Base-by-base conservation (phyloP, 352 stramenopile genomes). In the Pythium periplocum region DNA sequence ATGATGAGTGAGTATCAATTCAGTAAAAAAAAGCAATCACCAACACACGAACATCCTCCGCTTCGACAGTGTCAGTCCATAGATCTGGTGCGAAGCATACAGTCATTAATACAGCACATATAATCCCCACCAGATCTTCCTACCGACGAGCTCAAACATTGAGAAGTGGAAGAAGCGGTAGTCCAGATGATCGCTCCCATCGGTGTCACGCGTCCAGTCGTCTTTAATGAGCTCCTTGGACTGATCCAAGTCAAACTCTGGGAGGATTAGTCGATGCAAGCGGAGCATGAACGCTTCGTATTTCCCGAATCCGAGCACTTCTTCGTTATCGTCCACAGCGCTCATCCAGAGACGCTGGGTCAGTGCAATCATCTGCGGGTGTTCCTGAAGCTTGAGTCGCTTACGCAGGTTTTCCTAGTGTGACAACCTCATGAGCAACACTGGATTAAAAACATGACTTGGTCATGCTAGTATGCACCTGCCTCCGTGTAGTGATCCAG, bases 141-240 rank as follows among this genome's bases (percentile, higher is more conserved):
- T 44, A 88, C 75, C 78, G 33, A 89, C 81, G 12, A 93, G 66
- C 41, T 93, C 82, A 57, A 90, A 90, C 73, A 93, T 88, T 10
- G 82, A 90, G 37, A 87, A 68, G 51, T 93, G 82, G 49, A 93
- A 90, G 38, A 74, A 87, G 4, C 69, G 53, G 51, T 87, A 93
- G 46, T 86, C 66, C 44, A 93, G 62, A 33, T 68, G 49, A 33
- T 84, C 63, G 5, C 74, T 58, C 4, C 73, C 70, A 6, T 69
- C 64, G 3, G 66, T 77, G 10, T 90, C 82, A 43, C 82, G 75
- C 11, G 64, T 57, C 79, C 79, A 93, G 66, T 90, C 82, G 37
- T 88, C 78, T 48, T 66, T 56, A 48, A 93, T 83, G 3, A 90
- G 46, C 17, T 76, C 58, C 39, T 75, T 84, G 1, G 82, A 93